Base-by-base conservation (phyloP, 805 yeast species). In the Candida pini region DNA sequence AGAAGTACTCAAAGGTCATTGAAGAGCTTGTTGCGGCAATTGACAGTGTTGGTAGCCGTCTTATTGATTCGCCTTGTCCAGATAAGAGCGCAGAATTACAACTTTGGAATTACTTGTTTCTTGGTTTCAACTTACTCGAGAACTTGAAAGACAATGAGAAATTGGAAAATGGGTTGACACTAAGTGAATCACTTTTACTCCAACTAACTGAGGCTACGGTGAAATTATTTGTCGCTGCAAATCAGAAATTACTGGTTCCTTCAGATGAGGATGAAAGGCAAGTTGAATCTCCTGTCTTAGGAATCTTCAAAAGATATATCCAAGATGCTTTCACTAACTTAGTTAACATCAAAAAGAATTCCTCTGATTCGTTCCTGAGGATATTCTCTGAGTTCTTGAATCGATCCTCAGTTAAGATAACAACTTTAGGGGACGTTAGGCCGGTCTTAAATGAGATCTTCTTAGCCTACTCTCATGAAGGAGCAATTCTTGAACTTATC, bases 391-490 rank as follows among this genome's bases (percentile, higher is more conserved):
- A 60, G 28, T 76, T 81, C 37, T 56, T 84, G 24, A 69, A 68
- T 26, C 56, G 71, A 4, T 64, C 79, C 2, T 53, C 68, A 1
- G 66, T 68, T 3, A 60, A 66, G 14, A 51, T 68, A 18, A 71
- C 82, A 5, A 73, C 76, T 6, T 50, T 81, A 4, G 72, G 78
- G 0, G 80, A 81, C 43, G 69, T 84, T 12, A 63, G 78, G 26
- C 66, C 68, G 2, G 69, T 83, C 13, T 56, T 87, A 16, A 66
- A 66, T 18, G 87, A 83, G 41, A 70, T 84, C 2, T 77, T 78
- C 37, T 54, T 74, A 3, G 76, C 88, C 0, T 81, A 77, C 46
- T 62, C 73, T 9, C 73, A 81, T 44, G 94, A 86, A 43, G 70
- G 68, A 38, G 69, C 69, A 25, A 69, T 81, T 39, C 61, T 78